A percentile compares a stretch with the other conserved stretches of the same genome.
These are phyloP conservation scores for Crotalaria pallida DNA, from an alignment of 306 rosid species.

Conservation along the genomic window DNA sequence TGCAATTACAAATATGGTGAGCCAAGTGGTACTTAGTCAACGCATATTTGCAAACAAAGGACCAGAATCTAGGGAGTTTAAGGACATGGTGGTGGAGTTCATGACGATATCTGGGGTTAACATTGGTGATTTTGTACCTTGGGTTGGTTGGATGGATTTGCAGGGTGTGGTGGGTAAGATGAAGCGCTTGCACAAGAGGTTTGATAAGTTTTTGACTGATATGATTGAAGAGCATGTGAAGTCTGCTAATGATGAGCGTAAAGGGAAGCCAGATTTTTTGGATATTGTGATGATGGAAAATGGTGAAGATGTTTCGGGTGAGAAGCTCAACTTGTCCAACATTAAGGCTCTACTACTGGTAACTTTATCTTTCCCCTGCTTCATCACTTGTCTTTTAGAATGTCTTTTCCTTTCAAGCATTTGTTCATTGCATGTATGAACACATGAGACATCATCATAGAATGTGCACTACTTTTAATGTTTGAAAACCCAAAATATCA, in stretches of 20 bases:
- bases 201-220: slow-evolving; percentile 20
- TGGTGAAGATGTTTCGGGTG: background rate
- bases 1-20: slow-evolving; percentile 35
- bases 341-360: slow-evolving; percentile 28
- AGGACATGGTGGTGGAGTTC: slow-evolving; percentile 41
- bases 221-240: slow-evolving; percentile 25
- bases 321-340: slow-evolving; percentile 18
- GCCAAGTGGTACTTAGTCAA: slow-evolving; percentile 14
- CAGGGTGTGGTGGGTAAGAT: slow-evolving; percentile 31
- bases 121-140: slow-evolving; percentile 35
- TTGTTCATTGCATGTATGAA: slow-evolving; percentile 34
- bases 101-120: slow-evolving; percentile 30
- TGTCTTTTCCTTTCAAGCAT: slow-evolving; percentile 6
- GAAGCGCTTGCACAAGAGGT: slow-evolving; percentile 30
- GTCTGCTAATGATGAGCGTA: slow-evolving; percentile 3
- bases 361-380: background rate
- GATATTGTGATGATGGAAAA: slow-evolving; percentile 19
- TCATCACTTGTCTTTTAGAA: background rate
- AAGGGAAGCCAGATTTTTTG: slow-evolving; percentile 21
- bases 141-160: slow-evolving; percentile 30
- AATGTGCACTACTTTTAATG: too few relatives aligned
- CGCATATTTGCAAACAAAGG: slow-evolving; percentile 23
- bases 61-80: slow-evolving; percentile 24
- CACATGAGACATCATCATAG: too few relatives aligned
- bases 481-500: too few relatives aligned